Evolutionary conservation across 2,329 filamentous ascomycete genomes (phyloP), one percentile per base, ranked within the genome.

Genomic region (Phialophora verrucosa): DNA sequence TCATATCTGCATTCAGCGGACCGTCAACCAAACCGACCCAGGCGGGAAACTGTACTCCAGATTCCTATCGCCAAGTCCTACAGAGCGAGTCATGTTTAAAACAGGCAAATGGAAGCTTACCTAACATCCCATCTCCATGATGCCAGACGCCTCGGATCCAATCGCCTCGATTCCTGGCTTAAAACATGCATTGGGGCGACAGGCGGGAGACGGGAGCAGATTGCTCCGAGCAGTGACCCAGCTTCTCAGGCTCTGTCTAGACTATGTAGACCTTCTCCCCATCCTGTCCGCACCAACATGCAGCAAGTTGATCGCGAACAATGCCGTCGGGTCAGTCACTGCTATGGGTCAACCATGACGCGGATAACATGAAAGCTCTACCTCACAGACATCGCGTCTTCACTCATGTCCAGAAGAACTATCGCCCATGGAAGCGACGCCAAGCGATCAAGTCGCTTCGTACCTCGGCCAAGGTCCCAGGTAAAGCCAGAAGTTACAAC

Each of bases 351-450:
- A 65, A 65, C 47, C 63, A 65, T 49, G 51, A 59, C 47, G 57
- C 56, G 11, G 51, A 61, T 14, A 65, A 61, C 27, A 51, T 65
- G 63, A 61, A 55, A 55, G 44, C 63, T 5, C 49, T 47, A 38
- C 63, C 63, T 23, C 56, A 65, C 32, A 59, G 63, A 27, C 56
- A 65, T 51, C 47, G 58, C 23, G 50, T 65, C 49, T 65, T 65
- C 50, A 61, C 47, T 6, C 63, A 65, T 55, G 63, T 65, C 25
- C 63, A 65, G 57, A 54, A 57, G 42, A 57, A 51, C 23, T 66
- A 62, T 58, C 58, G 59, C 8, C 63, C 58, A 17, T 66, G 63
- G 63, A 66, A 59, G 54, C 63, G 63, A n/a, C 32, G 58, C 17
- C 58, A 66, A 44, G 58, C 62, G 31, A 32, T 42, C 27, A 66